Evolutionary conservation across 2,329 filamentous ascomycete genomes (phyloP).

Genomic region (Drechslerella stenobrocha): DNA sequence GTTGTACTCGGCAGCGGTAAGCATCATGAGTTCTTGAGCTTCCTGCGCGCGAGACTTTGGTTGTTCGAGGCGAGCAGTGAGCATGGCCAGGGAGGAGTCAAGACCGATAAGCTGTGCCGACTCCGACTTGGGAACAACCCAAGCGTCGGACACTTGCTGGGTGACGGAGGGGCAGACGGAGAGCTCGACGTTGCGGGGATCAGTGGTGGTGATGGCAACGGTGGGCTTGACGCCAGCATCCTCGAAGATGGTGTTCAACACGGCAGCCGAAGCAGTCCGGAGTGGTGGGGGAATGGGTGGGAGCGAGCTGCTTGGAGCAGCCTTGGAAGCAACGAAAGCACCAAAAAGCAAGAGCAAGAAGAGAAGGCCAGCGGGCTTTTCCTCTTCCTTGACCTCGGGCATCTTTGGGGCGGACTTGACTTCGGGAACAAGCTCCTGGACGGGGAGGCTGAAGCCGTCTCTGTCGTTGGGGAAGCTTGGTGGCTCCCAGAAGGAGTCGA

Average conservation of each 20-base stretch:
- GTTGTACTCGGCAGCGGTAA: slow-evolving; percentile 86
- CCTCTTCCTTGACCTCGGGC: slow-evolving; percentile 65
- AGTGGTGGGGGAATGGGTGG: slow-evolving; percentile 79
- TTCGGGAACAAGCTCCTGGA: slow-evolving; percentile 49
- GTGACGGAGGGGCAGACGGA: slow-evolving; percentile 43
- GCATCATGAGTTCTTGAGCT: slow-evolving; percentile 81
- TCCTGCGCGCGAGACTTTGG: slow-evolving; percentile 77
- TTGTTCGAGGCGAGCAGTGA: slow-evolving; percentile 58
- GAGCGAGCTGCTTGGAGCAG: slow-evolving; percentile 70
- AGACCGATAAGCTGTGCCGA: slow-evolving; percentile 53
- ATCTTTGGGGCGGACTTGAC: slow-evolving; percentile 60
- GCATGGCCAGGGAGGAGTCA: slow-evolving; percentile 55
- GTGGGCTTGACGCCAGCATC: slow-evolving; percentile 66
- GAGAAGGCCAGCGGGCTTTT: slow-evolving; percentile 70
- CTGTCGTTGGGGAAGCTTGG: slow-evolving; percentile 73
- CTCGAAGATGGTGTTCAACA: slow-evolving; percentile 80
- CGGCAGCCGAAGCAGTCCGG: slow-evolving; percentile 73
- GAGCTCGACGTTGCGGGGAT: slow-evolving; percentile 54
- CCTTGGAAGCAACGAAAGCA: slow-evolving; percentile 90
- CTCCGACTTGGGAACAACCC: slow-evolving; percentile 52
- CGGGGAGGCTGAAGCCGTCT: slow-evolving; percentile 62
- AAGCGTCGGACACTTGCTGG: slow-evolving; percentile 50
- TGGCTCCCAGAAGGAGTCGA: slow-evolving; percentile 76
- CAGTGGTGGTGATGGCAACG: slow-evolving; percentile 48
- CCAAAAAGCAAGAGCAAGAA: slow-evolving; percentile 82